Evolutionary conservation across 164 flowering plant species (phyloP), one percentile per base, ranked within the genome.

Genomic region (Macadamia tetraphylla): DNA sequence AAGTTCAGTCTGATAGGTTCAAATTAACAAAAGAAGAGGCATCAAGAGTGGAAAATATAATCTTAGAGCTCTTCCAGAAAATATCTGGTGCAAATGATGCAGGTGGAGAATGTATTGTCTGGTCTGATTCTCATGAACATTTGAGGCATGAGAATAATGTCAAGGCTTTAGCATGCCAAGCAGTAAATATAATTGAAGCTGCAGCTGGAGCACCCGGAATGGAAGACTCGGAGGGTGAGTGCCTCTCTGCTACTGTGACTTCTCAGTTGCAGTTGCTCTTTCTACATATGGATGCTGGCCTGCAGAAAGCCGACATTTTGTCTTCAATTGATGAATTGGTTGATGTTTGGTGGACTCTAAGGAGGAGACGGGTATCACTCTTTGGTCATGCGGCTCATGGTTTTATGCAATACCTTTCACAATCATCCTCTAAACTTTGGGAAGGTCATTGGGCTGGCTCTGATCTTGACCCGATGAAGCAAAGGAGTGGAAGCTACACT

Each of bases 301-400:
- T 80, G 9, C 83, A 81, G 30, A 81, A 85, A 70, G 51, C 74
- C n/a, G 70, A 67, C 49, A 58, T 80, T 30, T 46, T 42, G 62
- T 71, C 83, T 67, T 68, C 80, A 66, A 58, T 91, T 60, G 71
- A 78, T 73, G 83, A 77, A 68, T 71, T 94, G 69, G 78, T 87
- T 73, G 81, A 80, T 67, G 69, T 91, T 66, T 94, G 96, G 96
- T 78, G 88, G 91, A 78, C 87, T 29, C 75, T 94, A 74, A 86
- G 97, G 76, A 83, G 69, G 75, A 87, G 97, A 79, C 80, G 89
- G 77, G 84, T 91, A 63, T 85, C 89, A 67, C 85, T 94, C 35
- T 94, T 91, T 83, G 97, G 97, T 66, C 84, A 81, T 75, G 91
- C 98, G 51, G 96, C 97, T 72, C 79, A 79, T 74, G 96, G 96